Percentiles rank a stretch among this genome's conserved stretches.
Evolutionary conservation across 192 early-diverging fungal species (phyloP).

Genomic region (Gonapodya prolifera): DNA sequence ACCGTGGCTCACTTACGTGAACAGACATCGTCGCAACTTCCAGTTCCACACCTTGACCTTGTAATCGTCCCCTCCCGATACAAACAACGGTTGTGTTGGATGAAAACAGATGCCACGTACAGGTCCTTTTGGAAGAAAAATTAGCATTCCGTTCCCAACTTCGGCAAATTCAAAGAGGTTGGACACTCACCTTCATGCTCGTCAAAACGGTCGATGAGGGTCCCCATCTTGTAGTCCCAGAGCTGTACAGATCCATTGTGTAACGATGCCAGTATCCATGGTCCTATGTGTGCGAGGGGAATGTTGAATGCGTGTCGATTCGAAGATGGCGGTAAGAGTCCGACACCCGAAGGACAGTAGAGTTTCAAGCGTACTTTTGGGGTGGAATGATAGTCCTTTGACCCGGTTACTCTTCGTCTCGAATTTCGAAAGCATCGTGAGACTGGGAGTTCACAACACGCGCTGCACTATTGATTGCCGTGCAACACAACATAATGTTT

Average conservation of each 20-base stretch:
- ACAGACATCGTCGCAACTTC: slow-evolving; percentile 89
- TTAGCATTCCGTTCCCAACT: neutral
- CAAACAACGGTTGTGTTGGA: slow-evolving; percentile 90
- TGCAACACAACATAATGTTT: too few species aligned
- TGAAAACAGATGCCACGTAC: slow-evolving; percentile 96
- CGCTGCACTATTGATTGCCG: too few species aligned
- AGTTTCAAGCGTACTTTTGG: neutral
- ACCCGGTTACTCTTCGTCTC: slow-evolving; percentile 98
- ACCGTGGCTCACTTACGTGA: slow-evolving; percentile 59
- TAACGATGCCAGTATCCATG: slow-evolving; percentile 94
- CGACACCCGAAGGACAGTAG: neutral
- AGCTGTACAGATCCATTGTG: slow-evolving; percentile 97
- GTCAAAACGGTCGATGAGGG: slow-evolving; percentile 92
- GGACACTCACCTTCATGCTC: slow-evolving; percentile 87
- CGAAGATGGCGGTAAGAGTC: slow-evolving; percentile 19
- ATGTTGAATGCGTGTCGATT: neutral
- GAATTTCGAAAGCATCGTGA: slow-evolving; percentile 63
- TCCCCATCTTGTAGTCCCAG: slow-evolving; percentile 99
- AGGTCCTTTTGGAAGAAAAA: slow-evolving; percentile 49
- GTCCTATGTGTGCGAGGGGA: slow-evolving; percentile 61
- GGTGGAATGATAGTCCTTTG: slow-evolving; percentile 53
- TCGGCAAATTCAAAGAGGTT: neutral
- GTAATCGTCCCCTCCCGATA: slow-evolving; percentile 97
- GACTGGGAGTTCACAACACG: too few species aligned
- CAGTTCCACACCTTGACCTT: slow-evolving; percentile 99